These are phyloP conservation scores for Diaporthe destruens DNA, from an alignment of 2,329 filamentous ascomycete species.

Conservation along the genomic window DNA sequence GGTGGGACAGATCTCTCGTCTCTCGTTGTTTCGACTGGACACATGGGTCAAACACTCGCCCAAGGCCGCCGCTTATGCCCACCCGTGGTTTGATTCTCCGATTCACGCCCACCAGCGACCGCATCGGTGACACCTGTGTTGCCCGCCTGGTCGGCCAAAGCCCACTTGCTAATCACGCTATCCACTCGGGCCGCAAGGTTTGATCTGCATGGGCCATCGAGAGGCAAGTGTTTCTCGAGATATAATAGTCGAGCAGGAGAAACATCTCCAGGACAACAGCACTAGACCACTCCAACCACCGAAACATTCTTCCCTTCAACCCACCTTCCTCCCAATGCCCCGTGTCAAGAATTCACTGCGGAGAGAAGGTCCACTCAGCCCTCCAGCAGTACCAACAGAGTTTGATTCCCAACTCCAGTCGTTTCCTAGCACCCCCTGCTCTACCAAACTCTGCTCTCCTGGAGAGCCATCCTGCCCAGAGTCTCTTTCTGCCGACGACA, in stretches of 20 bases:
- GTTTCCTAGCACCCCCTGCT: conserved; percentile 9
- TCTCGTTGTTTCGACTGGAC: not conserved
- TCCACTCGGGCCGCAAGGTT: conserved; percentile 11
- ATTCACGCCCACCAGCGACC: conserved; percentile 34
- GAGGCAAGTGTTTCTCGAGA: conserved; percentile 28
- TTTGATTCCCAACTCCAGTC: conserved; percentile 11
- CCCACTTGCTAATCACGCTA: conserved; percentile 15
- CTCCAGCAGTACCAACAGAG: conserved; percentile 30
- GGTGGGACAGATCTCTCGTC: conserved; percentile 20
- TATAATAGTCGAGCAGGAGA: conserved; percentile 37
- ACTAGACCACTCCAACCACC: conserved; percentile 27
- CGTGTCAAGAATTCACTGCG: conserved; percentile 36
- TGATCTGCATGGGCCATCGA: conserved; percentile 32
- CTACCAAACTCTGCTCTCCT: conserved; percentile 14
- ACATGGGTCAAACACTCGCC: conserved; percentile 5
- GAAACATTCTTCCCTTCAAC: conserved; percentile 15
- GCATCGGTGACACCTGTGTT: conserved; percentile 27
- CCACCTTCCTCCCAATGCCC: conserved; percentile 27
- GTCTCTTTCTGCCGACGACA: not conserved
- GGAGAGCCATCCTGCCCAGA: conserved; percentile 17
- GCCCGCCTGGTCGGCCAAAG: conserved; percentile 27
- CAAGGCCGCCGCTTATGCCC: not conserved
- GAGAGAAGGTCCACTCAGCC: conserved; percentile 31
- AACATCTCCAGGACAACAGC: not conserved
- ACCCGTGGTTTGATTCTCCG: conserved; percentile 23